Evolutionary conservation across 768 basidiomycete genomes (phyloP).

Genomic region (Sarcomyxa edulis): DNA sequence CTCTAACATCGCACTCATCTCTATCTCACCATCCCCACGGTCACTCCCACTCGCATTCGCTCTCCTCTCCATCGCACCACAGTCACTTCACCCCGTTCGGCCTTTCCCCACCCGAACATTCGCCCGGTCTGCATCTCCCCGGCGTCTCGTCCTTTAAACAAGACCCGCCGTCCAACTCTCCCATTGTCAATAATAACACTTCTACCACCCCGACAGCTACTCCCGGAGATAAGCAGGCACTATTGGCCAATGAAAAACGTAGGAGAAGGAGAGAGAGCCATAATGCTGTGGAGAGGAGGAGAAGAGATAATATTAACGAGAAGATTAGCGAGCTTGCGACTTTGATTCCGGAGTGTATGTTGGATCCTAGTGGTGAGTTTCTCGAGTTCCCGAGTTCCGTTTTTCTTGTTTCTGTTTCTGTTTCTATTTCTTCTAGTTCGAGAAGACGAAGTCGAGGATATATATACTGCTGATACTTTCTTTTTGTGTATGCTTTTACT

Average conservation of each 20-base stretch:
- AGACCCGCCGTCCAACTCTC: conserved; percentile 1
- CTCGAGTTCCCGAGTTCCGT: not conserved
- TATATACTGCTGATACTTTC: too few relatives aligned
- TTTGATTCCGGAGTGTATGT: conserved; percentile 81
- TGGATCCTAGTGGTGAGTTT: conserved; percentile 49
- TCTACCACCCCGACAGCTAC: conserved; percentile 2
- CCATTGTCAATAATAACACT: conserved; percentile 1
- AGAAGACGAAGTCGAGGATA: too few relatives aligned
- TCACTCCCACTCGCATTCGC: conserved; percentile 17
- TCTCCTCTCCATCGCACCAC: not conserved
- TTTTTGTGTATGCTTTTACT: too few relatives aligned
- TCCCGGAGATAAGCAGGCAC: conserved; percentile 41
- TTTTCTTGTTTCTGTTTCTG: conserved; percentile 6
- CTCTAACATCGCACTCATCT: conserved; percentile 17
- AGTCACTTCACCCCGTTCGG: conserved; percentile 5
- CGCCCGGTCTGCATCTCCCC: conserved; percentile 3
- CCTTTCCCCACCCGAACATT: conserved; percentile 4
- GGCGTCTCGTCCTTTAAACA: conserved; percentile 6
- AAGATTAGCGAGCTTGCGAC: conserved; percentile 88
- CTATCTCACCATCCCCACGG: conserved; percentile 7
- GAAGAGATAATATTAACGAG: conserved; percentile 94
- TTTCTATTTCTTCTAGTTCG: conserved; percentile 3
- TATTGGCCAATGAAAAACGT: conserved; percentile 77
- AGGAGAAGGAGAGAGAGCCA: conserved; percentile 79
- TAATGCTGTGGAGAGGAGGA: conserved; percentile 85